A percentile compares a stretch with the other conserved stretches of the same genome.
Conservation (phyloP, 768 basidiomycete genomes). For the Agrocybe praecox region DNA sequence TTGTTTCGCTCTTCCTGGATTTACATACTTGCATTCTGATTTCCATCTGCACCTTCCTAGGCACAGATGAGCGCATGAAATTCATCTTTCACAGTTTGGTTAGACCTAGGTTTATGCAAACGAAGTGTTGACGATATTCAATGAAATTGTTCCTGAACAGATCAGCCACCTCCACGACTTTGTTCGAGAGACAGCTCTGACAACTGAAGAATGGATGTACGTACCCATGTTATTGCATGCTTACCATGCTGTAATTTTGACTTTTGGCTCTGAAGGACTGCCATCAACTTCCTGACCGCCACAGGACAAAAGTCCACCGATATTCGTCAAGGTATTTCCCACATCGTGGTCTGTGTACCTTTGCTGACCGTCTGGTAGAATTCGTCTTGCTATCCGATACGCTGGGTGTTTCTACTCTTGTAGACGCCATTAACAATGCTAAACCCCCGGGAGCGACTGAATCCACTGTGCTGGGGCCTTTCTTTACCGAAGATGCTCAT, state of each 20-base stretch:
- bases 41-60: not conserved
- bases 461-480: conserved; percentile 80
- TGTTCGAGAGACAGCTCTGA: conserved; percentile 71
- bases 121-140: not conserved
- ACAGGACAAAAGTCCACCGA: conserved; percentile 75
- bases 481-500: conserved; percentile 77
- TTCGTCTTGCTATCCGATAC: conserved; percentile 87
- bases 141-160: conserved; percentile 26
- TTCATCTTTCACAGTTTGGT: conserved; percentile 47
- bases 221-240: conserved; percentile 4
- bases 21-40: not conserved
- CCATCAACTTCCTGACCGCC: conserved; percentile 77
- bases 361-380: conserved; percentile 37
- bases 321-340: conserved; percentile 51
- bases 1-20: not conserved
- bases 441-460: conserved; percentile 66
- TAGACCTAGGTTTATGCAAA: conserved; percentile 5
- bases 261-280: conserved; percentile 32
- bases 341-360: no score
- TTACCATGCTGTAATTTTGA: not conserved
- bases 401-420: conserved; percentile 76
- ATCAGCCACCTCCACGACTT: conserved; percentile 76
- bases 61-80: conserved; percentile 39
- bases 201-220: conserved; percentile 85
- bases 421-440: conserved; percentile 76